Evolutionary conservation across 805 yeast species (phyloP).

Genomic region (Yarrowia divulgata): DNA sequence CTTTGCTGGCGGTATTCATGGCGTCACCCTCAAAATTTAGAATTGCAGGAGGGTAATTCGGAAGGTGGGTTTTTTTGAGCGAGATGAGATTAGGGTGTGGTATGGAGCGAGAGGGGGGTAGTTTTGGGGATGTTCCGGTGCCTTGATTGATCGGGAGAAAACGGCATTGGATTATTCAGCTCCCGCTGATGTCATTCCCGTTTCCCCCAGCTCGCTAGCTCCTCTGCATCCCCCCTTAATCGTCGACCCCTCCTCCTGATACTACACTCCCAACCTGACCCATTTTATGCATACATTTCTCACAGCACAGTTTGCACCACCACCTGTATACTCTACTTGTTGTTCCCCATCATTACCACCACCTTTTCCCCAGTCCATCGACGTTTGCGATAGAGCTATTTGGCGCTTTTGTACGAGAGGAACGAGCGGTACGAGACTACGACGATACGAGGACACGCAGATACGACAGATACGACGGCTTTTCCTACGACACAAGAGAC

Average conservation of each 20-base stretch:
- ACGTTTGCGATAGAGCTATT: slow-evolving; percentile 15
- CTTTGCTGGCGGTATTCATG: background rate
- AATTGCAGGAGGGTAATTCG: slow-evolving; percentile 27
- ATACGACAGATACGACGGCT: too few species aligned
- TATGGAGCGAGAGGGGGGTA: background rate
- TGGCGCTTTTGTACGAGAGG: slow-evolving; percentile 9
- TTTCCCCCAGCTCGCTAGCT: background rate
- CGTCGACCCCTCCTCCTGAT: background rate
- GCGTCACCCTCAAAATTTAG: slow-evolving; percentile 6
- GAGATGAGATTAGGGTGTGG: slow-evolving; percentile 28
- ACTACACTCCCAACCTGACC: slow-evolving; percentile 1
- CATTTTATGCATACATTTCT: slow-evolving; percentile 11
- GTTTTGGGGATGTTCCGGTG: background rate
- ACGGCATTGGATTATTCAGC: background rate
- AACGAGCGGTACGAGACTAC: background rate
- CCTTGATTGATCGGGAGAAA: background rate
- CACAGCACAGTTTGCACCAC: slow-evolving; percentile 25
- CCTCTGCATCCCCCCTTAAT: background rate
- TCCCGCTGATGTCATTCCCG: background rate
- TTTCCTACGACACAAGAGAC: background rate
- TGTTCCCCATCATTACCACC: slow-evolving; percentile 11
- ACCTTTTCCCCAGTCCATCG: background rate
- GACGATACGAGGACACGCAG: background rate
- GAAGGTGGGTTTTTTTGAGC: slow-evolving; percentile 25
- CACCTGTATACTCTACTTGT: slow-evolving; percentile 4